Evolutionary conservation across 257 asterid species (phyloP), one percentile per base, ranked within the genome.

Genomic region (Nicotiana knightiana): DNA sequence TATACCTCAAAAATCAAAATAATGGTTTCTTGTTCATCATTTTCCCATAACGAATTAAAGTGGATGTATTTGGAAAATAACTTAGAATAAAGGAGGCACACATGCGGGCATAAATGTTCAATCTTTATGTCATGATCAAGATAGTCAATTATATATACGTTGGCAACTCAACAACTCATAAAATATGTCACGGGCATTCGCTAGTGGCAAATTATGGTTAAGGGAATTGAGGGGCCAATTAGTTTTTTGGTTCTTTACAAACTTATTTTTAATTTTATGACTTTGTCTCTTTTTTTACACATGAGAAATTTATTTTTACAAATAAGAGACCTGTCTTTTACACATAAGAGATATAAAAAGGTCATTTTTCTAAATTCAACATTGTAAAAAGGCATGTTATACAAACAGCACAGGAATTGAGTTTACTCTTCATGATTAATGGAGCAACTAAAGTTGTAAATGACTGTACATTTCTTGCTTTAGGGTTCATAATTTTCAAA

Each of bases 61-160:
- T n/a, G 1, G 37, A 67, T 24, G 28, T 17, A 35, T 67, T 67
- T 67, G 11, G 12, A 32, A n/a, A 18, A 17, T 18, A 43, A 18
- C 5, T 8, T 5, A 35, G 11, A 55, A 16, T 33, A 77, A 53
- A 62, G 80, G 76, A 30, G 62, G 81, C 81, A 85, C 88, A 78
- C 87, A 85, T 83, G 90, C 73, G 82, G 87, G 24, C 75, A 85
- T 81, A 82, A 62, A 81, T 13, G 63, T 54, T 85, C 73, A 82
- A 82, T 87, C 79, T 77, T 79, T 63, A 84, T 76, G 88, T 84
- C 81, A 85, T 85, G 81, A 85, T 85, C 86, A 65, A 43, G 17
- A 79, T 65, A 35, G 63, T 86, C 81, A 81, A 85, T 84, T 77
- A 43, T 37, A 79, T 6, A 66, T 66, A 85, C 67, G 67, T 65